These are phyloP conservation scores for Camillea tinctor DNA, from an alignment of 2,329 filamentous ascomycete genomes.

Conservation along the genomic window DNA sequence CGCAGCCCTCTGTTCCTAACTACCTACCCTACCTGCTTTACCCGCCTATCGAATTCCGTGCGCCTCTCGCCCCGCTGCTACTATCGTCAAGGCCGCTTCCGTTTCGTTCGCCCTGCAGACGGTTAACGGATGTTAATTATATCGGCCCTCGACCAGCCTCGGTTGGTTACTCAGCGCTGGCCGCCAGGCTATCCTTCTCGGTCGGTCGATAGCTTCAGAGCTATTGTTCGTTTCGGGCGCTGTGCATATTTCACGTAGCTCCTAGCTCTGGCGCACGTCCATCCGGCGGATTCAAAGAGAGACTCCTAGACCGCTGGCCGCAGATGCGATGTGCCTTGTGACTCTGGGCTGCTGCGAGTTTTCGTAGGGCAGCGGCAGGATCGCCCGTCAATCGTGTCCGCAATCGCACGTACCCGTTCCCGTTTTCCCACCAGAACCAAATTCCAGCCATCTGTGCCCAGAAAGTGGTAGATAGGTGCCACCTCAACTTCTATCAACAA, in stretches of 20 bases:
- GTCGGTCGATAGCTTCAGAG: not conserved
- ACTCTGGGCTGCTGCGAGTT: conserved; percentile 34
- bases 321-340: conserved; percentile 30
- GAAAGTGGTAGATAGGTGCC: not conserved
- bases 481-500: not conserved
- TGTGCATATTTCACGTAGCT: conserved; percentile 11
- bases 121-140: conserved; percentile 13
- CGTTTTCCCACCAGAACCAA: not conserved
- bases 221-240: conserved; percentile 15
- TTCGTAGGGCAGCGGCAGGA: conserved; percentile 23
- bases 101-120: conserved; percentile 32
- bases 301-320: conserved; percentile 15
- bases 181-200: not conserved
- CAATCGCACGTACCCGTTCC: conserved; percentile 9
- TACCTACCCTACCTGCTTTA: not conserved
- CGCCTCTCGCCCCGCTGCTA: not conserved
- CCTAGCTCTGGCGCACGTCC: conserved; percentile 1
- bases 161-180: not conserved
- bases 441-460: not conserved
- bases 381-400: conserved; percentile 5
- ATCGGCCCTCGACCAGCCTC: conserved; percentile 8
- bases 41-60: not conserved
- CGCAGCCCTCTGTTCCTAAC: not conserved
- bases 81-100: conserved; percentile 15
- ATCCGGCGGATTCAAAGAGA: conserved; percentile 3